Conservation (phyloP, 1,284 basidiomycete species). For the Irpex sp. region DNA sequence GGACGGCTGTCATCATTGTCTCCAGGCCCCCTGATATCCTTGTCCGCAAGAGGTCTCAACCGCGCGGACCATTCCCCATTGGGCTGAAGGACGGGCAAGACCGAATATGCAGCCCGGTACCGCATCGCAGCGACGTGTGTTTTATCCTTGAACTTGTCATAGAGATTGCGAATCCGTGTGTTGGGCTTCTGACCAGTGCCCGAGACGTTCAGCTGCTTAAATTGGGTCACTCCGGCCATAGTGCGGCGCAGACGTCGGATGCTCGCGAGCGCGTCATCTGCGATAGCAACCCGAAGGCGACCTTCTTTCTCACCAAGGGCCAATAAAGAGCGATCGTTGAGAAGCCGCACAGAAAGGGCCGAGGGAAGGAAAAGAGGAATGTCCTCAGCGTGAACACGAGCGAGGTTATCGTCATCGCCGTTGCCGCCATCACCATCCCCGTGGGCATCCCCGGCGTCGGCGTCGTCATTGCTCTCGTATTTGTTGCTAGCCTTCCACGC, state of each 20-base stretch:
- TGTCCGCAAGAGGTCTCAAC: background rate
- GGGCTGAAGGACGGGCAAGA: constrained; percentile 9
- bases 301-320: constrained; percentile 1
- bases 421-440: background rate
- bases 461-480: background rate
- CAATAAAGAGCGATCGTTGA: constrained; percentile 20
- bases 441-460: background rate
- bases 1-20: background rate
- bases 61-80: constrained; percentile 2
- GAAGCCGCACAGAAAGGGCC: background rate
- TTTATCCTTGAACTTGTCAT: constrained; percentile 3
- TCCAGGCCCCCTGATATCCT: constrained; percentile 14
- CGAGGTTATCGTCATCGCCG: background rate
- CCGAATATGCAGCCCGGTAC: constrained; percentile 10
- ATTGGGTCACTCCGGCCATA: background rate
- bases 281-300: constrained; percentile 10
- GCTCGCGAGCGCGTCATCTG: constrained; percentile 10
- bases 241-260: constrained; percentile 10
- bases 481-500: background rate
- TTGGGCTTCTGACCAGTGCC: constrained; percentile 9
- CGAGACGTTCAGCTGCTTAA: constrained; percentile 7
- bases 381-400: background rate
- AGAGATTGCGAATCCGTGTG: constrained; percentile 9
- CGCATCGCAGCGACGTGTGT: background rate
- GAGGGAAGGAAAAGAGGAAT: constrained; percentile 9